Conservation (phyloP, 257 asterid species). For the Henckelia pumila region DNA sequence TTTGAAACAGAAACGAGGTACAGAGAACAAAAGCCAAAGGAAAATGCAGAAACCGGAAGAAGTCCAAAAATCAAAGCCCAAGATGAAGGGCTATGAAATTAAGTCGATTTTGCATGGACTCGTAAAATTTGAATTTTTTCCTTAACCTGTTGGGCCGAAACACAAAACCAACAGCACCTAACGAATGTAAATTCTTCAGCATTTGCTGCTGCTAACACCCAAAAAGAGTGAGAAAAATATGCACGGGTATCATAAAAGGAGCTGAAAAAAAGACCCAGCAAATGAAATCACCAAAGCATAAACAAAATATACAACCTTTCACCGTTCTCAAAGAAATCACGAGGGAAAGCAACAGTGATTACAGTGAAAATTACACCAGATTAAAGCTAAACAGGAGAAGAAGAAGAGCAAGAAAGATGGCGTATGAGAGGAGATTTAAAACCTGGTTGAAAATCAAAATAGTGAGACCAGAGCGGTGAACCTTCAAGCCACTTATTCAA, state of each 20-base stretch:
- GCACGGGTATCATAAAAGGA: neutral
- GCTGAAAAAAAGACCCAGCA: neutral
- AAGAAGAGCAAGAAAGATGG: too few relatives aligned
- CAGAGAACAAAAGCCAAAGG: neutral
- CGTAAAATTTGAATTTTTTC: neutral
- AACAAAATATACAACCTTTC: neutral
- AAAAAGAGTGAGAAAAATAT: neutral
- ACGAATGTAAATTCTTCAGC: neutral
- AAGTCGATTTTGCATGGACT: neutral
- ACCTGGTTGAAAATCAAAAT: too few relatives aligned
- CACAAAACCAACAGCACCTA: too few relatives aligned
- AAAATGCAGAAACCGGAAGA: neutral
- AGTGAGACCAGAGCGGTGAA: too few relatives aligned
- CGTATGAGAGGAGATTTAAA: too few relatives aligned
- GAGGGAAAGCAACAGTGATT: too few relatives aligned
- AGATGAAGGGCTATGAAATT: neutral
- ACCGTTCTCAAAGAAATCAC: neutral
- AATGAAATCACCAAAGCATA: neutral
- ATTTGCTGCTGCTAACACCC: too few relatives aligned
- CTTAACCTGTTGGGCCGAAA: neutral
- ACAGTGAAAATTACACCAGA: neutral
- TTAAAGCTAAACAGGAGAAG: neutral
- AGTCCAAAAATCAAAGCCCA: neutral
- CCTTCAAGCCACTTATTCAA: too few relatives aligned
- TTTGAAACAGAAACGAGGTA: neutral